Evolutionary conservation across 2,329 filamentous ascomycete species (phyloP).

Genomic region (Tolypocladium tropicale): DNA sequence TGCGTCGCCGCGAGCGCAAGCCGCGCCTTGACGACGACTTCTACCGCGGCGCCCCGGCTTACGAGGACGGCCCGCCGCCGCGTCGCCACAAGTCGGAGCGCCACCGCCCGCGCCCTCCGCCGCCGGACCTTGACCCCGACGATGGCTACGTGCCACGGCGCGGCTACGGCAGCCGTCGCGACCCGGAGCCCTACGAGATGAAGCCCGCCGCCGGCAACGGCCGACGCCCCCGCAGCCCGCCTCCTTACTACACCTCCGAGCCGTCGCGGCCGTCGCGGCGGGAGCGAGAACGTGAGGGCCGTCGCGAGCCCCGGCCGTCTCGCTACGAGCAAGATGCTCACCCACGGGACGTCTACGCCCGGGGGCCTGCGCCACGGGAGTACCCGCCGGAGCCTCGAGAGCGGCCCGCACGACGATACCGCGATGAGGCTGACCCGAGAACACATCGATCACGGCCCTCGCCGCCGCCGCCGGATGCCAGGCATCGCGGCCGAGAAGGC

Average conservation of each 20-base stretch:
- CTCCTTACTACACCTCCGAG: constrained; percentile 3
- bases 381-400: not conserved
- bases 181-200: constrained; percentile 1
- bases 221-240: constrained; percentile 6
- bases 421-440: constrained; percentile 6
- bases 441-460: constrained; percentile 9
- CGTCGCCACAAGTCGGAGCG: constrained; percentile 14
- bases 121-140: constrained; percentile 4
- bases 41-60: constrained; percentile 3
- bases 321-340: not conserved
- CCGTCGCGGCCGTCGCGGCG: not conserved
- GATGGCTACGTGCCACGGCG: constrained; percentile 6
- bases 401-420: not conserved
- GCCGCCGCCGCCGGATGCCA: constrained; percentile 9
- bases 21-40: constrained; percentile 15
- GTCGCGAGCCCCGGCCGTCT: not conserved
- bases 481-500: constrained; percentile 7
- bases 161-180: constrained; percentile 3
- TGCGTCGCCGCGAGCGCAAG: constrained; percentile 12
- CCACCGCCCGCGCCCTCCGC: constrained; percentile 6
- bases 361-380: not conserved
- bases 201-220: not conserved
- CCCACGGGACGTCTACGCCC: not conserved
- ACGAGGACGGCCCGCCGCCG: constrained; percentile 4
- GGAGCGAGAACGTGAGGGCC: not conserved